Evolutionary conservation across 495 filamentous ascomycete species (phyloP).

Genomic region (Annulohypoxylon maeteangense): DNA sequence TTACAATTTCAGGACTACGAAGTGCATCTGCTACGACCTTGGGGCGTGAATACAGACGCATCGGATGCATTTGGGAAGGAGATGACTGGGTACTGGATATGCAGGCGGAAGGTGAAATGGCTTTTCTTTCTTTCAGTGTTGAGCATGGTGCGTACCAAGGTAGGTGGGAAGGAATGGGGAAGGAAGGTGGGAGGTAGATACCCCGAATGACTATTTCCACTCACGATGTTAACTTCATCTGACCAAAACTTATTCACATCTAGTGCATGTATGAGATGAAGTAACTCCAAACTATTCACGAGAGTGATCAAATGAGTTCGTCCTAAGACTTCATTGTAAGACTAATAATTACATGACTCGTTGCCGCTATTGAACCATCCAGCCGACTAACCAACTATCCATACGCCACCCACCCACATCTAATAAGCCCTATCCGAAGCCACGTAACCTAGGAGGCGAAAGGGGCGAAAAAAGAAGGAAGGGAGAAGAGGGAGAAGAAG

Average conservation of each 20-base stretch:
- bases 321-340: too few relatives aligned
- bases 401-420: too few relatives aligned
- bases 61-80: neutral
- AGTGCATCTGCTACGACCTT: constrained; percentile 80
- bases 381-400: neutral
- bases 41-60: constrained; percentile 51
- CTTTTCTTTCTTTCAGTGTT: neutral
- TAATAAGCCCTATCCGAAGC: too few relatives aligned
- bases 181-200: constrained; percentile 24
- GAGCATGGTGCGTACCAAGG: neutral
- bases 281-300: too few relatives aligned
- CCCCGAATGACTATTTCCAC: constrained; percentile 29
- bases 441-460: too few relatives aligned
- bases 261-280: neutral
- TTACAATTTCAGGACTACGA: constrained; percentile 81
- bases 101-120: neutral
- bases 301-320: too few relatives aligned
- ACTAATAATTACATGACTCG: too few relatives aligned
- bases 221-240: neutral
- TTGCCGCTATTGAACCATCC: too few relatives aligned
- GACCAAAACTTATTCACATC: neutral
- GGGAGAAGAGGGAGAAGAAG: too few relatives aligned
- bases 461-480: neutral
- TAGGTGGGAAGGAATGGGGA: neutral
- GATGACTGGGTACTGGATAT: neutral